Conservation (phyloP, 1,284 basidiomycete genomes). For the Sporisorium reilianum region DNA sequence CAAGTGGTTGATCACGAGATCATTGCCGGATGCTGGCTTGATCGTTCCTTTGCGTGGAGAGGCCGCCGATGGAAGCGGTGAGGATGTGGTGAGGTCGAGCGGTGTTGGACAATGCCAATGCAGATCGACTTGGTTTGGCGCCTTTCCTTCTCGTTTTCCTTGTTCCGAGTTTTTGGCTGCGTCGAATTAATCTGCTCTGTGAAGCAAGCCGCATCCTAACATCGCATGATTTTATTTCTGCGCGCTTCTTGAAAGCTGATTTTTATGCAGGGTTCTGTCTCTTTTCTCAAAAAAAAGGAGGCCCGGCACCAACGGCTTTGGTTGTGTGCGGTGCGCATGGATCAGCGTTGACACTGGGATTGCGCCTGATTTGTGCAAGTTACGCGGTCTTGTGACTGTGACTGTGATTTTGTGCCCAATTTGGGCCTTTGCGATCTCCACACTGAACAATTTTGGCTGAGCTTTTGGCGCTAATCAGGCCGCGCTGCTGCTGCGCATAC, state of each 20-base stretch:
- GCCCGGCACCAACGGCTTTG: too few species aligned
- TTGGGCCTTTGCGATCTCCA: conserved; percentile 3
- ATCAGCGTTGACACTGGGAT: conserved; percentile 9
- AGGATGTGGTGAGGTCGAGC: not conserved
- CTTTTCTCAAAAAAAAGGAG: conserved; percentile 15
- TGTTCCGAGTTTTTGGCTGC: conserved; percentile 9
- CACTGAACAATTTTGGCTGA: not conserved
- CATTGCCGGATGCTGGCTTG: conserved; percentile 3
- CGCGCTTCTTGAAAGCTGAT: conserved; percentile 1
- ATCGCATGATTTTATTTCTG: too few species aligned
- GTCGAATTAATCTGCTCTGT: too few species aligned
- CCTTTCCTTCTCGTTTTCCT: conserved; percentile 1
- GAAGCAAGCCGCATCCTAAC: too few species aligned
- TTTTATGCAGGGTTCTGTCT: conserved; percentile 39
- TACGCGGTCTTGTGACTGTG: not conserved
- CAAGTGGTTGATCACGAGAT: not conserved
- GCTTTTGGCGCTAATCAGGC: too few species aligned
- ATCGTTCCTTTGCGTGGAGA: not conserved
- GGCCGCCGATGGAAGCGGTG: not conserved
- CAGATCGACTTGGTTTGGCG: not conserved
- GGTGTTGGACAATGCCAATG: not conserved
- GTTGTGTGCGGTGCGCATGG: too few species aligned
- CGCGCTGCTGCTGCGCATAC: conserved; percentile 11
- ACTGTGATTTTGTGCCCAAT: conserved; percentile 7
- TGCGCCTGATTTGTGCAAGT: not conserved